phyloP scores from a whole-genome alignment of 1,139 yeast species.

The Pneumocystis carinii region DNA sequence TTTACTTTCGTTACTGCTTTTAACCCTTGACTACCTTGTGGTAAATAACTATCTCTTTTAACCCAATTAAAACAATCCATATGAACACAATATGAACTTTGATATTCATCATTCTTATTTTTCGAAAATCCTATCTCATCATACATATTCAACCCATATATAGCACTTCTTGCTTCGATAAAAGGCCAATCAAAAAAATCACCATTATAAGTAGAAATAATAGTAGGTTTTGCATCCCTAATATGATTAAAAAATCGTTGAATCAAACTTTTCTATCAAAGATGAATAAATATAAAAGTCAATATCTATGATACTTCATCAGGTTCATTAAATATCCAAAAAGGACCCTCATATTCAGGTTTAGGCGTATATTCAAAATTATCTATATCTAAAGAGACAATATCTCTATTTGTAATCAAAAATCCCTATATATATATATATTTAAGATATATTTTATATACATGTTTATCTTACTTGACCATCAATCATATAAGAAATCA shows the following conservation, averaged over 20 bases:
- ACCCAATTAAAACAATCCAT: constrained; percentile 99
- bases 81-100: constrained; percentile 82
- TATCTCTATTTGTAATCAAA: constrained; percentile 83
- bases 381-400: constrained; percentile 84
- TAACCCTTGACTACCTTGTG: constrained; percentile 97
- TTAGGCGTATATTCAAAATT: constrained; percentile 96
- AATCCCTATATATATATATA: constrained; percentile 35
- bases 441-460: background rate
- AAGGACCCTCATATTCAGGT: constrained; percentile 85
- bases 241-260: constrained; percentile 78
- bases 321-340: constrained; percentile 78
- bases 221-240: constrained; percentile 77
- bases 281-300: background rate
- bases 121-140: constrained; percentile 88
- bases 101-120: constrained; percentile 83
- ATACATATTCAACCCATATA: constrained; percentile 77
- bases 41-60: constrained; percentile 91
- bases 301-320: constrained; percentile 35
- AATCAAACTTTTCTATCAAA: constrained; percentile 38
- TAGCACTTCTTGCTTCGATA: constrained; percentile 71
- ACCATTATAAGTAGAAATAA: constrained; percentile 94
- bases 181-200: constrained; percentile 99
- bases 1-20: constrained; percentile 96
- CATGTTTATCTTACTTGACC: constrained; percentile 37
- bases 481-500: constrained; percentile 98